Base-by-base conservation (phyloP, 129 eudicot species). In the Chrysanthemum makinoi region DNA sequence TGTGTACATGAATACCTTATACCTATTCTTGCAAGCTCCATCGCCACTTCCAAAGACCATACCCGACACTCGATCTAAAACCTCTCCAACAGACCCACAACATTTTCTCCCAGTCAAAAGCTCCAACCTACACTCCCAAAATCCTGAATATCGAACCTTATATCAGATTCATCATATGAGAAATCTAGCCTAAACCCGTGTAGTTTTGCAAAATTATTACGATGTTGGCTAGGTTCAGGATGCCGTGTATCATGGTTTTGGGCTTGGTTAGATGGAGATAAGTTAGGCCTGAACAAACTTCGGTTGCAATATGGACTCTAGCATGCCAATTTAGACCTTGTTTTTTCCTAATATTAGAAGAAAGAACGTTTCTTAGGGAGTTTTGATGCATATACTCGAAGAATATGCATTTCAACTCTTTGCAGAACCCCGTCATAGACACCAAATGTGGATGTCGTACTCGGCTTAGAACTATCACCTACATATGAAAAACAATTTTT, bases 371-470 rank as follows among this genome's bases (percentile, higher is more conserved):
- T 56, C 87, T 77, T 54, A 92, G 72, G 85, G 86, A 81, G 51
- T 91, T 86, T 66, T 85, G 87, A 68, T 92, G 86, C 91, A 85
- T 79, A 63, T 86, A 89, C 75, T 92, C 98, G 11, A 83, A 89
- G 13, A 86, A 83, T 5, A 92, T 68, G 80, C 95, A 92, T 63
- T 72, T 87, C 64, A 85, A 82, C 84, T 85, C 88, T 2, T 75
- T 68, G 86, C 96, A 92, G 72, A 81, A 83, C 57, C 98, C 98
- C 19, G 89, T 80, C 90, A 89, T 62, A 4, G 89, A 83, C 11
- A 86, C 84, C 48, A 92, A 44, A 70, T 89, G 85, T 5, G 95
- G 98, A 74, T 92, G 98, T 77, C 85, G 75, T 47, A 80, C 74
- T 64, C 67, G 72, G 48, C 82, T 73, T 20, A 86, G 72, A 49